These are phyloP conservation scores for Pseudoneurospora amorphoporcata DNA, from an alignment of 495 filamentous ascomycete genomes.

Conservation along the genomic window DNA sequence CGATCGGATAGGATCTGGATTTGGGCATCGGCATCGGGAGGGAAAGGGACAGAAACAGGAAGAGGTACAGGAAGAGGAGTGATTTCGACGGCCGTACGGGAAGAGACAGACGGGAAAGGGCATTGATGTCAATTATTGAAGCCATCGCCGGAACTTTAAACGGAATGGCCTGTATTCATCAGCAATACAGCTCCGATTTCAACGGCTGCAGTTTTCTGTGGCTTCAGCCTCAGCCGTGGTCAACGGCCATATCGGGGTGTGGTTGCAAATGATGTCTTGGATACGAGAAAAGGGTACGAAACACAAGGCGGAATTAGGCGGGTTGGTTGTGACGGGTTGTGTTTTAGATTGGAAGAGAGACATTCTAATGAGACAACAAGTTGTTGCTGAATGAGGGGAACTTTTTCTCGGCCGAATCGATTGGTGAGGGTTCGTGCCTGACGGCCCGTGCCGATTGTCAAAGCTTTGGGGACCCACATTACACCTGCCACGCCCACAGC, in stretches of 20 bases:
- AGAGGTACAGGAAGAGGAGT: neutral
- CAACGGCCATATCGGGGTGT: neutral
- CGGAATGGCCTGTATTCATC: neutral
- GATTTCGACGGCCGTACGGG: neutral
- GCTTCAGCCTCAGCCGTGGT: neutral
- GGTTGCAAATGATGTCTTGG: neutral
- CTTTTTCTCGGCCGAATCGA: neutral
- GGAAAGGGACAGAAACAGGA: neutral
- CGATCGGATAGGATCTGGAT: neutral
- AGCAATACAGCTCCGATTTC: neutral
- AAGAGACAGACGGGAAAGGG: neutral
- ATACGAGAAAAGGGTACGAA: neutral
- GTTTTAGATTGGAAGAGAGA: neutral
- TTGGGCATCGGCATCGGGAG: neutral
- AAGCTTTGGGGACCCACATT: neutral
- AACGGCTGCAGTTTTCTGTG: neutral
- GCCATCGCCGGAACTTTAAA: neutral
- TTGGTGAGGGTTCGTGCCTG: neutral
- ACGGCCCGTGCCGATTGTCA: neutral
- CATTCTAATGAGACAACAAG: neutral
- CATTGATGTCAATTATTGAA: neutral
- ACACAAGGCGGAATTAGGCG: neutral
- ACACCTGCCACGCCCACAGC: no score
- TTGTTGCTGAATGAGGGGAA: neutral
- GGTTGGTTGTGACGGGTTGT: neutral